Percentiles rank a stretch among this genome's conserved stretches.
Evolutionary conservation across 2,329 filamentous ascomycete species (phyloP).

Genomic region (Ustilaginoidea virens): DNA sequence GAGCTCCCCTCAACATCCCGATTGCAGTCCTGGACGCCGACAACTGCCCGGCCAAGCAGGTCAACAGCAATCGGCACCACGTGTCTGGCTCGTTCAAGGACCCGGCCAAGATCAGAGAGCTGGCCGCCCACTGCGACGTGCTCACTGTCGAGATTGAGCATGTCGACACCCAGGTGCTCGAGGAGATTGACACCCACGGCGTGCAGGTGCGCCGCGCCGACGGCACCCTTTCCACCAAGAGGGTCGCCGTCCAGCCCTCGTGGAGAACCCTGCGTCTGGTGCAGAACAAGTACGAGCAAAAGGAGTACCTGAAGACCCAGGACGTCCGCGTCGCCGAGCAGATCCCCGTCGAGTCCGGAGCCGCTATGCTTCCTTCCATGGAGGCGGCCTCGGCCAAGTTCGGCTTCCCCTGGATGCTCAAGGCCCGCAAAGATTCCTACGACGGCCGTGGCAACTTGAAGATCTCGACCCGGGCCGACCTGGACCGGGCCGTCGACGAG

Average conservation of each 20-base stretch:
- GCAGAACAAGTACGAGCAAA: constrained; percentile 88
- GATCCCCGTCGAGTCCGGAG: constrained; percentile 40
- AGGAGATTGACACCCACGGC: constrained; percentile 58
- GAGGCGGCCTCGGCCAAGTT: constrained; percentile 45
- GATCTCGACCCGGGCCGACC: constrained; percentile 27
- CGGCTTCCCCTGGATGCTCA: constrained; percentile 83
- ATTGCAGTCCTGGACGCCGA: constrained; percentile 67
- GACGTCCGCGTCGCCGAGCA: constrained; percentile 61
- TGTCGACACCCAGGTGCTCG: constrained; percentile 76
- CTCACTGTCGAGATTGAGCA: constrained; percentile 94
- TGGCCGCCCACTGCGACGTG: constrained; percentile 65
- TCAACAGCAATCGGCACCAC: constrained; percentile 59
- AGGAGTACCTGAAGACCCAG: constrained; percentile 56
- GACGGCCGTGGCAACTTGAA: constrained; percentile 65
- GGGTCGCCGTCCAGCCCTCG: constrained; percentile 57
- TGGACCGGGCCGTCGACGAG: constrained; percentile 49
- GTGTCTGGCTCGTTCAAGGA: constrained; percentile 83
- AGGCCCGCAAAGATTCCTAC: constrained; percentile 79
- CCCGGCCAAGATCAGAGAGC: constrained; percentile 56
- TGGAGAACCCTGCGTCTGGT: constrained; percentile 80
- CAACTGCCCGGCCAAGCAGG: constrained; percentile 70
- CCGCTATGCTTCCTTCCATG: constrained; percentile 44
- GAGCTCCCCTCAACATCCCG: constrained; percentile 56
- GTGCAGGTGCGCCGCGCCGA: constrained; percentile 29
- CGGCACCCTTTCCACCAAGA: constrained; percentile 17